phyloP scores from a whole-genome alignment of 2,329 filamentous ascomycete genomes.

The Didymosphaeria variabile region DNA sequence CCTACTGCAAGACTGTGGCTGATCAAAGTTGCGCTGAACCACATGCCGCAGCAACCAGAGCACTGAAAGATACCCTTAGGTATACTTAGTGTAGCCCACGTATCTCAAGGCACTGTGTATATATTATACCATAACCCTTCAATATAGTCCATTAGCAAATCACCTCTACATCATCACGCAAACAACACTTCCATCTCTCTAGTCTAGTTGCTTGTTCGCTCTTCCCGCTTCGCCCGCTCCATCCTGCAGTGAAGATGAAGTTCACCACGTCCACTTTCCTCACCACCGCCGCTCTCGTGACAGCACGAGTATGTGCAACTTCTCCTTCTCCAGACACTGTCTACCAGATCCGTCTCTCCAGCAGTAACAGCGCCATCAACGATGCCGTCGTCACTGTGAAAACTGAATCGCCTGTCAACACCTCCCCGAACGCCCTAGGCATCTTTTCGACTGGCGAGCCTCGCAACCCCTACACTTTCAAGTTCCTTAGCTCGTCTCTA shows the following conservation, averaged over 20 bases:
- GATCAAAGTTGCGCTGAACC: background rate
- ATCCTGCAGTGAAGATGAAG: background rate
- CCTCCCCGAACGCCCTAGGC: slow-evolving; percentile 17
- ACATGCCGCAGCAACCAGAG: background rate
- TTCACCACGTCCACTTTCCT: background rate
- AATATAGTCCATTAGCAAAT: background rate
- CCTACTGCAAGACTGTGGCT: background rate
- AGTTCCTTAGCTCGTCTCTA: background rate
- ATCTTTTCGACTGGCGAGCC: slow-evolving; percentile 17
- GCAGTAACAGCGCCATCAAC: slow-evolving; percentile 10
- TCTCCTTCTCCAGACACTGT: slow-evolving; percentile 3
- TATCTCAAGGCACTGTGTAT: background rate
- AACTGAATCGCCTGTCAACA: slow-evolving; percentile 3
- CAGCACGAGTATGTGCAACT: background rate
- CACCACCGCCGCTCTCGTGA: background rate
- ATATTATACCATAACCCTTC: background rate
- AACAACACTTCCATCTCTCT: background rate
- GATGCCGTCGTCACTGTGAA: slow-evolving; percentile 13
- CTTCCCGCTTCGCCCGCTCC: background rate
- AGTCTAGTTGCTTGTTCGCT: background rate
- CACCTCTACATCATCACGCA: background rate
- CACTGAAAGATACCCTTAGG: background rate
- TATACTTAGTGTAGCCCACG: background rate
- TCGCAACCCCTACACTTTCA: slow-evolving; percentile 19
- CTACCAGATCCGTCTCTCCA: slow-evolving; percentile 17